Base-by-base conservation (phyloP, 257 asterid species). In the Nicotiana benthamiana region DNA sequence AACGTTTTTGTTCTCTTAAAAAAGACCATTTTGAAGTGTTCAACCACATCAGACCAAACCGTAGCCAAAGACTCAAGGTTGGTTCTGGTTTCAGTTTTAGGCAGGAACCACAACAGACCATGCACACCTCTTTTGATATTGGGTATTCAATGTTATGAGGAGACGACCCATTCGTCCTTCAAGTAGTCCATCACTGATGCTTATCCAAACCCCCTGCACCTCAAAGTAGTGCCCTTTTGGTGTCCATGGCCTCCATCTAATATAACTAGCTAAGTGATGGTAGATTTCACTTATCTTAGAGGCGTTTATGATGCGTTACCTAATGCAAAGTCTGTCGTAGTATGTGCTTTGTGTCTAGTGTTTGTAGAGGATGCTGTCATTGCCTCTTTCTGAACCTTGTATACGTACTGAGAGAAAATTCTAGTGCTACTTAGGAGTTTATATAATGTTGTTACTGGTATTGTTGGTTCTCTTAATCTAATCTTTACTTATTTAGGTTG, bases 321-420 rank as follows among this genome's bases (percentile, higher is more conserved):
- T 48, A 74, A 46, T 70, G 52, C 36, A 43, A 30, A 70, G 22
- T 43, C 43, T 26, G 79, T 26, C 61, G 20, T 74, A 22, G 79
- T 48, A 48, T 74, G 79, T 24, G 40, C 79, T 74, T 62, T 48
- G 61, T 48, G 43, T 74, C 4, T 16, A 7, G 61, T 74, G 43
- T 24, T 46, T 48, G 61, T 74, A 74, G 61, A 74, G 43, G 61
- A 48, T 74, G 61, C 16, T 48, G 16, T 48, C 79, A 24, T 24
- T 74, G 61, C 79, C 51, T 74, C 79, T 48, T 74, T 74, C 61
- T 18, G 59, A 74, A 74, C 36, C 17, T 74, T 74, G 24, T 13
- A 74, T 26, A 48, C 8, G 5, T 16, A 4, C 61, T 70, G 22
- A n/a, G 34, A 32, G 59, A 12, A 43, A 17, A 43, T 43, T 70